Base-by-base conservation (phyloP, 108 stramenopile species). In the Cyclotella cryptica region DNA sequence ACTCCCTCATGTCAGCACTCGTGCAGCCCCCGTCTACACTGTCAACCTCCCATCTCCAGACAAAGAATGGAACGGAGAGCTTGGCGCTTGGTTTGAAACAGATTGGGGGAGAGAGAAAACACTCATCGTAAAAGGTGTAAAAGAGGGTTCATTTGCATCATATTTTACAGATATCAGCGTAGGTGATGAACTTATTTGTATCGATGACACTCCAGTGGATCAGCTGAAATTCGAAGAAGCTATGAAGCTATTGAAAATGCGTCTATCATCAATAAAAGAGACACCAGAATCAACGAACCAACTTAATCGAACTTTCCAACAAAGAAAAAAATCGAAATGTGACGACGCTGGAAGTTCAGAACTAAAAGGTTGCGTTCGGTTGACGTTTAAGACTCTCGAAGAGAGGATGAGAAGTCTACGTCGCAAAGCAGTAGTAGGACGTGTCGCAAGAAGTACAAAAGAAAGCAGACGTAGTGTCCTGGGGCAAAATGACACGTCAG, bases 51-150 rank as follows among this genome's bases (percentile, higher is more conserved):
- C 95, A 9, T 89, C 94, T 9, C 75, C 80, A 17, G 84, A 79
- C 52, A 75, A 62, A 27, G 66, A 66, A 21, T 91, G 89, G 89
- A 79, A 84, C 74, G 93, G 95, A 21, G 95, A 96, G 57, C 83
- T 98, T 27, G 97, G 97, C 35, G 84, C 97, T 29, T 98, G 89
- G 87, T 96, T 98, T 74, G 98, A 98, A 87, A 98, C 97, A 21
- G 96, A 96, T 42, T 96, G 87, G 57, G 76, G 74, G 15, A 88
- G 85, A 71, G 91, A 93, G 27, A 71, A 83, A 51, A 79, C 87
- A 54, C 77, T 97, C 10, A 90, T 98, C 29, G 97, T 98, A 18
- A 97, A 98, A 75, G 95, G 91, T 47, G 87, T 92, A 51, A 94
- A 88, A 47, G 80, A 87, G n/a, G 90, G 87, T 41, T 88, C 88